Conservation (phyloP, 169 alveolate species). For the Cytauxzoon felis region DNA sequence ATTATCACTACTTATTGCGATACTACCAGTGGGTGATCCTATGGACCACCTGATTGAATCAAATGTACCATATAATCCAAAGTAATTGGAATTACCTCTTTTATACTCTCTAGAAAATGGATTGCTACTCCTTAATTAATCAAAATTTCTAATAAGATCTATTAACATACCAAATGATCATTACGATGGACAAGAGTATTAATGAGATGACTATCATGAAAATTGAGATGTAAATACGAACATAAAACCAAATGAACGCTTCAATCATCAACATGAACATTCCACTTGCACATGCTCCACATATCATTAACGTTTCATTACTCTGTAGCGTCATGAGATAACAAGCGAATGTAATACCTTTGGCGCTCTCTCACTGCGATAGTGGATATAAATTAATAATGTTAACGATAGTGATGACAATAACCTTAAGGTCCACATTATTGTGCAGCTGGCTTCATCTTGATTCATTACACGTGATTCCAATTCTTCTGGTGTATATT, state of each 20-base stretch:
- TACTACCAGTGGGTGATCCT: slow-evolving; percentile 36
- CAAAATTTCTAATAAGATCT: background rate
- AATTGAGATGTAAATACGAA: slow-evolving; percentile 8
- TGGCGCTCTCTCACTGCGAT: slow-evolving; percentile 26
- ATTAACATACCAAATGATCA: slow-evolving; percentile 20
- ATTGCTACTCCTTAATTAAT: slow-evolving; percentile 11
- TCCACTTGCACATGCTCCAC: slow-evolving; percentile 27
- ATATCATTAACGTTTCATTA: slow-evolving; percentile 17
- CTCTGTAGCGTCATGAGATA: background rate
- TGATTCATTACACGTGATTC: slow-evolving; percentile 15
- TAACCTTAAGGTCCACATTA: slow-evolving; percentile 12
- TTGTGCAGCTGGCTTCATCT: slow-evolving; percentile 16
- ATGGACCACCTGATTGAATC: slow-evolving; percentile 49
- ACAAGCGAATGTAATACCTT: background rate
- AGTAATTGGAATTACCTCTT: background rate
- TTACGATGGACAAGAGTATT: slow-evolving; percentile 5
- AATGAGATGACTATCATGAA: slow-evolving; percentile 5
- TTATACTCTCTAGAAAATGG: slow-evolving; percentile 5
- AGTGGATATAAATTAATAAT: slow-evolving; percentile 9
- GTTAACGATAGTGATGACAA: slow-evolving; percentile 1
- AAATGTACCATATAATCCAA: slow-evolving; percentile 1
- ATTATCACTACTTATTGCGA: slow-evolving; percentile 19
- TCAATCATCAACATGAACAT: slow-evolving; percentile 4
- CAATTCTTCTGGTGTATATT: slow-evolving; percentile 10
- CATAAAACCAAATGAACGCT: slow-evolving; percentile 23